Percentiles rank a stretch among this genome's conserved stretches.
Conservation (phyloP, 192 early-diverging fungal species). For the Coemansia nantahalensis region DNA sequence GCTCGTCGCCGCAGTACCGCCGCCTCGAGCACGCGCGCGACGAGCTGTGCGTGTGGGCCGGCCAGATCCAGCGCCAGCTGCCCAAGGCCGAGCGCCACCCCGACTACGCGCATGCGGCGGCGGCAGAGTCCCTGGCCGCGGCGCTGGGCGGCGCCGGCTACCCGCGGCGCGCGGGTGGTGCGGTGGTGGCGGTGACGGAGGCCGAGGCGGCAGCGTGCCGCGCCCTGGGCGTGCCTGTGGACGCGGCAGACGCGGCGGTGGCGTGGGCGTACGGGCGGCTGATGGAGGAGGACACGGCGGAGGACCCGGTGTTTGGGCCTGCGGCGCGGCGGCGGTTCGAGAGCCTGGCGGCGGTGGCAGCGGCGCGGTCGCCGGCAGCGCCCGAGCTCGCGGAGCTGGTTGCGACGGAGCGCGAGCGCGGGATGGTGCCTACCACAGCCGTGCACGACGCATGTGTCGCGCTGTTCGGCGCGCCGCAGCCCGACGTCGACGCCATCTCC, state of each 20-base stretch:
- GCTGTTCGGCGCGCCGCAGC: constrained; percentile 31
- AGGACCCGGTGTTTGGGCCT: constrained; percentile 16
- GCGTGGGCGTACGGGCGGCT: constrained; percentile 55
- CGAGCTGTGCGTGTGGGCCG: constrained; percentile 21
- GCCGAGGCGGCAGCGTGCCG: constrained; percentile 6
- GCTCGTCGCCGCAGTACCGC: constrained; percentile 5
- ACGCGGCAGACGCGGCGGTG: constrained; percentile 51
- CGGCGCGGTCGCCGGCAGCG: constrained; percentile 27
- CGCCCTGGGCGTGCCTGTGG: constrained; percentile 42
- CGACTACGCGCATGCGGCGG: background rate
- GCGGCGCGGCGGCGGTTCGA: constrained; percentile 46
- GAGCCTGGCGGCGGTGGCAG: constrained; percentile 35
- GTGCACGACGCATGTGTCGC: constrained; percentile 47
- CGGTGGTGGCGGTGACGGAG: background rate
- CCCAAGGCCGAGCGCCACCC: constrained; percentile 19
- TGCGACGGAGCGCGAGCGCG: constrained; percentile 54
- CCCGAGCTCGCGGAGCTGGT: constrained; percentile 42
- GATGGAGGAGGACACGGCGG: constrained; percentile 45
- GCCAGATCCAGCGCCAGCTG: constrained; percentile 29
- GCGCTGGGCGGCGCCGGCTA: constrained; percentile 20
- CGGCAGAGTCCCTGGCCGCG: background rate
- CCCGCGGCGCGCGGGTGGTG: background rate
- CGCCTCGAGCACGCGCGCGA: constrained; percentile 24
- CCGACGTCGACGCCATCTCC: constrained; percentile 38
- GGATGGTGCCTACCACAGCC: constrained; percentile 49